These are phyloP conservation scores for Batkoa obscura DNA, from an alignment of 371 early-diverging fungal species.

Conservation along the genomic window DNA sequence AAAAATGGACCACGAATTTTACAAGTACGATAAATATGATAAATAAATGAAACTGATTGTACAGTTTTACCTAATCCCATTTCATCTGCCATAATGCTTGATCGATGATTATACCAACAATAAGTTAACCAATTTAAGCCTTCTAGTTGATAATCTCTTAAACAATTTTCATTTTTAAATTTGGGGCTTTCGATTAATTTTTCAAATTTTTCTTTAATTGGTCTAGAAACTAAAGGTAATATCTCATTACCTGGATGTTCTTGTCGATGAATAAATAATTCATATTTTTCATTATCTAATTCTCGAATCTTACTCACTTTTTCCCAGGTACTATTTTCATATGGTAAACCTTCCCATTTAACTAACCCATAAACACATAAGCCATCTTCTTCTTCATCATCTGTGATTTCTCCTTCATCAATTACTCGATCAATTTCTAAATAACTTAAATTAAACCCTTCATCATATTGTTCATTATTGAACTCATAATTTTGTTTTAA, in stretches of 20 bases:
- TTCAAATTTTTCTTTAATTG: slow-evolving; percentile 27
- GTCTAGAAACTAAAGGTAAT: slow-evolving; percentile 16
- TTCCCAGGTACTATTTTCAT: slow-evolving; percentile 84
- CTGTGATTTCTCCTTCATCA: slow-evolving; percentile 58
- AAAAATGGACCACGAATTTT: slow-evolving; percentile 34
- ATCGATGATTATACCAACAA: slow-evolving; percentile 42
- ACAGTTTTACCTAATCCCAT: slow-evolving; percentile 77
- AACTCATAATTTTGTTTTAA: slow-evolving; percentile 45
- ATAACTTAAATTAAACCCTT: slow-evolving; percentile 31
- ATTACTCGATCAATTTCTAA: slow-evolving; percentile 56
- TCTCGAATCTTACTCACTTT: slow-evolving; percentile 33
- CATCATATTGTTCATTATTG: slow-evolving; percentile 19
- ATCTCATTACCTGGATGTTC: slow-evolving; percentile 11
- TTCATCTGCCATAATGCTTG: slow-evolving; percentile 72
- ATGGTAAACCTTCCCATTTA: slow-evolving; percentile 84
- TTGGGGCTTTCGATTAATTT: slow-evolving; percentile 39
- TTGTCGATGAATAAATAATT: slow-evolving; percentile 20
- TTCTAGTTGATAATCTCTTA: slow-evolving; percentile 52
- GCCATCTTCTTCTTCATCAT: slow-evolving; percentile 23
- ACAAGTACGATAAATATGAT: slow-evolving; percentile 39
- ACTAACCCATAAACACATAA: slow-evolving; percentile 53
- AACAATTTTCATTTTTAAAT: slow-evolving; percentile 46
- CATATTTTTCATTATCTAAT: slow-evolving; percentile 22
- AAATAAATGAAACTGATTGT: slow-evolving; percentile 63
- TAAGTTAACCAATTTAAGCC: slow-evolving; percentile 52